Conservation (phyloP, 305 asterid genomes). For the Petunia hybrid region DNA sequence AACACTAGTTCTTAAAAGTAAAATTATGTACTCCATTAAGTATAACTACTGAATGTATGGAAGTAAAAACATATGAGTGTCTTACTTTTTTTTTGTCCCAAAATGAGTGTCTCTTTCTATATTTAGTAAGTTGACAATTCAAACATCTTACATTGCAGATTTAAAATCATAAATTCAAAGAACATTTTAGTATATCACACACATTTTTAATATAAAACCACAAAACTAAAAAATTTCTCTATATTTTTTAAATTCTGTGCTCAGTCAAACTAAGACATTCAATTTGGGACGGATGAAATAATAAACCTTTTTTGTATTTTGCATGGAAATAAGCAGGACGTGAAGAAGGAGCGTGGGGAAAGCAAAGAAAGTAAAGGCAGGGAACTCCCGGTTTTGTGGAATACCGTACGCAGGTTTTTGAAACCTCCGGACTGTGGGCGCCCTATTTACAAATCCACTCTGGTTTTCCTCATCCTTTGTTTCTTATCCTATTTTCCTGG, state of each 20-base stretch:
- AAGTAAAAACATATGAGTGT: not conserved
- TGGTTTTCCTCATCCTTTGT: conserved; percentile 36
- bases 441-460: conserved; percentile 34
- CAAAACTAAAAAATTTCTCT: too few species aligned
- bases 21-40: too few species aligned
- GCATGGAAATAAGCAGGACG: not conserved
- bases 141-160: not conserved
- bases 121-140: not conserved
- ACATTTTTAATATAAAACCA: too few species aligned
- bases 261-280: too few species aligned
- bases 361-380: not conserved
- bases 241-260: too few species aligned
- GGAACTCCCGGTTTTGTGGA: conserved; percentile 49
- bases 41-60: not conserved
- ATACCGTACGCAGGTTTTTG: conserved; percentile 34
- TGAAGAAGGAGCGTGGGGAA: not conserved
- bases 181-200: too few species aligned
- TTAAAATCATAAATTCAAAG: too few species aligned
- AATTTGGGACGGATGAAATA: not conserved
- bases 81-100: not conserved
- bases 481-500: conserved; percentile 45
- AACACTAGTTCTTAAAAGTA: too few species aligned
- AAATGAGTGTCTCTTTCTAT: too few species aligned
- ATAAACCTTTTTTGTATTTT: not conserved
- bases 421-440: conserved; percentile 42